phyloP scores from a whole-genome alignment of 345 rosid genomes.

The Theobroma cacao region DNA sequence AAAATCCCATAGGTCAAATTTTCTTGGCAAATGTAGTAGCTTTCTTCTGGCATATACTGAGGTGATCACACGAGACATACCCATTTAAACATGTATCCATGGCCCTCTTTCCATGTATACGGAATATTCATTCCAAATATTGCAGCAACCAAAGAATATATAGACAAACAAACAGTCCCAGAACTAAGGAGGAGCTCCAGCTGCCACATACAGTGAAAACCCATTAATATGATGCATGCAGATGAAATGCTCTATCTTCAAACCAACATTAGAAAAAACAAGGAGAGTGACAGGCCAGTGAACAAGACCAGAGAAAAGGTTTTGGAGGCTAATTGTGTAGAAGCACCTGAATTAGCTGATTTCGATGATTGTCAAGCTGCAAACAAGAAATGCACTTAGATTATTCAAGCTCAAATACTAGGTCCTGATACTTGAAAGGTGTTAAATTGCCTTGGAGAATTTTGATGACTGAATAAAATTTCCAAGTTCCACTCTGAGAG shows the following conservation, averaged over 20 bases:
- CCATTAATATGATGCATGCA: neutral
- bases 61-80: conserved; percentile 18
- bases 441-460: conserved; percentile 5
- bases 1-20: neutral
- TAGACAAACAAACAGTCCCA: conserved; percentile 46
- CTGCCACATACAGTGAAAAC: conserved; percentile 18
- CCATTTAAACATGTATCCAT: conserved; percentile 50
- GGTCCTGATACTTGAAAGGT: neutral
- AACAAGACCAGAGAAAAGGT: neutral
- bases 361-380: conserved; percentile 78
- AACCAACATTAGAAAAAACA: neutral
- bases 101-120: conserved; percentile 38
- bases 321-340: neutral
- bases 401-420: neutral
- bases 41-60: neutral
- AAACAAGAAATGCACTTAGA: conserved; percentile 12
- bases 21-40: neutral
- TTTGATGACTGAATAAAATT: neutral
- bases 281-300: neutral
- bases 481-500: neutral
- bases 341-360: conserved; percentile 70
- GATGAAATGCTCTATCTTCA: neutral
- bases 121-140: conserved; percentile 58
- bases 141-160: conserved; percentile 50
- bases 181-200: conserved; percentile 51